These are phyloP conservation scores for Betula pendula DNA, from an alignment of 306 rosid genomes.

Conservation along the genomic window DNA sequence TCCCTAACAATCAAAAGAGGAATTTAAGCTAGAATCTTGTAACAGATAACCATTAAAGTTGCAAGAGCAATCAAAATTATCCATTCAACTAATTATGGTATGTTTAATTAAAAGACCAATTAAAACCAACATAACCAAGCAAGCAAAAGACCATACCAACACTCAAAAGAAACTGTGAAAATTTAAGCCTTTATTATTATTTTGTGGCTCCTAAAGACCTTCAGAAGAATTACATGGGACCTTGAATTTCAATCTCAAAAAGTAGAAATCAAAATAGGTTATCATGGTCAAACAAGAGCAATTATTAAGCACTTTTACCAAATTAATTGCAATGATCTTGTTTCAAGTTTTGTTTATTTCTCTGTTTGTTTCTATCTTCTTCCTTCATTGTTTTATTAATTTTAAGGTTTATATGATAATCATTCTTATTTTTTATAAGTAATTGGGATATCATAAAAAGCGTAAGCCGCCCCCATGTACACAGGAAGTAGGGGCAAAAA, in stretches of 20 bases:
- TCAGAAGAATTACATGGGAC: background rate
- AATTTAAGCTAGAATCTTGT: background rate
- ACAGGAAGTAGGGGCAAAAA: no score
- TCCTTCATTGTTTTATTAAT: no score
- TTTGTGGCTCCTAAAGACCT: background rate
- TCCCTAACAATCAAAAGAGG: background rate
- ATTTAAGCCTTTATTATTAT: background rate
- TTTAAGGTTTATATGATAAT: no score
- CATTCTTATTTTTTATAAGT: no score
- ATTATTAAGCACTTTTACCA: background rate
- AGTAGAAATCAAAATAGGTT: background rate
- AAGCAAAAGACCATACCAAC: background rate
- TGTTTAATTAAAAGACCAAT: background rate
- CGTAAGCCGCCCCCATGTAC: no score
- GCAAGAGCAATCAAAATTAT: no score
- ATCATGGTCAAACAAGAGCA: background rate
- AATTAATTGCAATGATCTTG: background rate
- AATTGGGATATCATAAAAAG: no score
- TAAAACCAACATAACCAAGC: background rate
- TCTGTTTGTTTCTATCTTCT: no score
- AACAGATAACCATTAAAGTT: no score
- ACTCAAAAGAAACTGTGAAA: background rate
- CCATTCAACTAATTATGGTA: background rate
- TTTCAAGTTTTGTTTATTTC: no score
- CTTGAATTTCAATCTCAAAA: background rate